Evolutionary conservation across 345 rosid species (phyloP).

Genomic region (Rhodomyrtus tomentosa): DNA sequence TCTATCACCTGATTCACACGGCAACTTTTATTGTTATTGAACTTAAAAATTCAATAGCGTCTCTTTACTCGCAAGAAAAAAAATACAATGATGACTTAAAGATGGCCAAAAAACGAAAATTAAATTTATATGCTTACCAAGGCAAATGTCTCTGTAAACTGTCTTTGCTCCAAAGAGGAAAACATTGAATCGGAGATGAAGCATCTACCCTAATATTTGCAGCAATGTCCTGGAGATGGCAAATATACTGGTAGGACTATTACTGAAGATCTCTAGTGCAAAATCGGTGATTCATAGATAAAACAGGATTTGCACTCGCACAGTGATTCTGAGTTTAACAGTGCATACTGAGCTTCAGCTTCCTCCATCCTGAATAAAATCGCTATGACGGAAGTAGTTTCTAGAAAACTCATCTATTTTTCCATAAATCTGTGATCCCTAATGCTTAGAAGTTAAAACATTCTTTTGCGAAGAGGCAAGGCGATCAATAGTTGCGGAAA

Average conservation of each 20-base stretch:
- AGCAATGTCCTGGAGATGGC: not conserved
- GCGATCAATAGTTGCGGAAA: not conserved
- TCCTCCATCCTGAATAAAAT: slow-evolving; percentile 61
- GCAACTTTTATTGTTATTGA: not conserved
- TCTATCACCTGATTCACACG: slow-evolving; percentile 55
- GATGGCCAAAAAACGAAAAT: not conserved
- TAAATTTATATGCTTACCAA: slow-evolving; percentile 33
- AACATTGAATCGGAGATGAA: slow-evolving; percentile 79
- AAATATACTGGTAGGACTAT: not conserved
- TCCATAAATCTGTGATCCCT: not conserved
- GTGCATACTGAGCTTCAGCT: slow-evolving; percentile 93
- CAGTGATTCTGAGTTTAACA: slow-evolving; percentile 73
- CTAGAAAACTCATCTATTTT: not conserved
- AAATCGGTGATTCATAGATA: not conserved
- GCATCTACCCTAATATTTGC: slow-evolving; percentile 69
- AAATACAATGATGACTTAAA: not conserved
- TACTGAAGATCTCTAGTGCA: not conserved
- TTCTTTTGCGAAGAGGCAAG: not conserved
- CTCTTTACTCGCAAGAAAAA: not conserved
- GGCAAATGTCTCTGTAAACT: slow-evolving; percentile 85
- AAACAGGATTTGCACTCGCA: slow-evolving; percentile 29
- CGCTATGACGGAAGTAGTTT: not conserved
- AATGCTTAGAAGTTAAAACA: not conserved
- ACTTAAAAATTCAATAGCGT: not conserved
- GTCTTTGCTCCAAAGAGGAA: slow-evolving; percentile 93